These are phyloP conservation scores for Fusarium circinatum DNA, from an alignment of 2,329 filamentous ascomycete genomes.

Conservation along the genomic window DNA sequence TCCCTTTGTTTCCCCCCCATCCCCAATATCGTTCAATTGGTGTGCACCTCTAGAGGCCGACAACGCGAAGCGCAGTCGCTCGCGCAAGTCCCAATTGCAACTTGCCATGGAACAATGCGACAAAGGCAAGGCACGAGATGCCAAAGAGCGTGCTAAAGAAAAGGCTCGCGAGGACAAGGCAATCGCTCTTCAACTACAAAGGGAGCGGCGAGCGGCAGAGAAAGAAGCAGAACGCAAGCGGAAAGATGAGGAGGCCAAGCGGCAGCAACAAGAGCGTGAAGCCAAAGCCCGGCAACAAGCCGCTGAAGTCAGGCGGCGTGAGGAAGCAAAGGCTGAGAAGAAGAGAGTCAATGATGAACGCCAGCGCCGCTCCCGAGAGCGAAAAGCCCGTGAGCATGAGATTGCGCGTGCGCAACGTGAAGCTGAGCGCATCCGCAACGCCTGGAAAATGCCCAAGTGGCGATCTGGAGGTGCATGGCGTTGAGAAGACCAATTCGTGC, in stretches of 20 bases:
- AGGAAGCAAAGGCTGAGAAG: constrained; percentile 25
- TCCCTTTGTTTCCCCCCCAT: constrained; percentile 42
- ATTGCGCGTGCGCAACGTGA: constrained; percentile 19
- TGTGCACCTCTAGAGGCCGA: constrained; percentile 37
- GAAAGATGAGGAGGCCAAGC: constrained; percentile 27
- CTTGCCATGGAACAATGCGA: constrained; percentile 40
- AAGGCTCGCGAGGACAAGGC: constrained; percentile 32
- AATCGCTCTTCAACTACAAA: constrained; percentile 10
- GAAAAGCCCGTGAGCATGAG: constrained; percentile 23
- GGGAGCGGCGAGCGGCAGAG: constrained; percentile 21
- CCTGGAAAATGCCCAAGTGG: constrained; percentile 34
- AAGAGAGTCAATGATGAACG: constrained; percentile 33
- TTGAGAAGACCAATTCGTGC: constrained; percentile 26
- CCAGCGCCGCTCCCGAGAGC: constrained; percentile 26
- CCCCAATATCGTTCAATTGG: constrained; percentile 49
- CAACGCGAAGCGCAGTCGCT: constrained; percentile 28
- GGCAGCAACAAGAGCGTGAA: constrained; percentile 20
- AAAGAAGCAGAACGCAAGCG: constrained; percentile 31
- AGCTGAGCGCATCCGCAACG: constrained; percentile 30
- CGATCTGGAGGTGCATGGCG: constrained; percentile 29
- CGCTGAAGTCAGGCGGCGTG: constrained; percentile 22
- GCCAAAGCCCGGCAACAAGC: constrained; percentile 28
- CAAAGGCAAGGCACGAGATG: constrained; percentile 8
- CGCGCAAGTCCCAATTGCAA: constrained; percentile 30
- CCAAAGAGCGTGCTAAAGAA: constrained; percentile 5